Base-by-base conservation (phyloP, 1,139 yeast genomes). In the Protomyces macrosporus region DNA sequence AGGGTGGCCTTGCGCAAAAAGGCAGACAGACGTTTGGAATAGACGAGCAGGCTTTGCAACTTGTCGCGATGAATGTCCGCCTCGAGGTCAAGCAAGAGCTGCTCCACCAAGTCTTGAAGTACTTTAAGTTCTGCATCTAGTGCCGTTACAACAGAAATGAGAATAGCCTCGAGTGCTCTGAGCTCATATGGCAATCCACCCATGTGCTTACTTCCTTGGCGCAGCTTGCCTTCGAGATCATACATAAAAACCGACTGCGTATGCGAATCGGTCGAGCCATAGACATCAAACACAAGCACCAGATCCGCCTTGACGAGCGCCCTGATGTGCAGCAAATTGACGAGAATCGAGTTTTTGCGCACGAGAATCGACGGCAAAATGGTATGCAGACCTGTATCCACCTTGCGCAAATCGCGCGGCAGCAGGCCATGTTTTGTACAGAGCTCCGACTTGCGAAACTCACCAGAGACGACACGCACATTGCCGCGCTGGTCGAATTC, bases 331-430 rank as follows among this genome's bases (percentile, higher is more conserved):
- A 91, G 77, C 65, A 93, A 76, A 71, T 89, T 90, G 55, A 93
- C 84, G 57, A 93, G 76, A 36, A 91, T 88, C 48, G 96, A 87
- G 70, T 84, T 83, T 39, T 86, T 83, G 61, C 97, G 82, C 14
- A 90, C 86, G 72, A 89, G 80, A 51, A 93, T 86, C 39, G 93
- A 84, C 0, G 98, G 98, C 7, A 90, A 93, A 42, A 93, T 88
- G 73, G 90, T 96, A 67, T 88, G 86, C 35, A 88, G 82, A 0
- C 96, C 89, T 6, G 95, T 87, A 75, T 93, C 98, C 64, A 95
- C 86, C 71, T 89, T 90, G 4, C 97, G 77, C 62, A 90, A 77
- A 73, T 90, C 97, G 69, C 97, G 80, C 0, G 97, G 96, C 57
- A 86, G 81, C 50, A 90, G 75, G 40, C 88, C 88, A 71, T 89